Conservation (phyloP, 768 basidiomycete genomes). For the Kwoniella europaea region DNA sequence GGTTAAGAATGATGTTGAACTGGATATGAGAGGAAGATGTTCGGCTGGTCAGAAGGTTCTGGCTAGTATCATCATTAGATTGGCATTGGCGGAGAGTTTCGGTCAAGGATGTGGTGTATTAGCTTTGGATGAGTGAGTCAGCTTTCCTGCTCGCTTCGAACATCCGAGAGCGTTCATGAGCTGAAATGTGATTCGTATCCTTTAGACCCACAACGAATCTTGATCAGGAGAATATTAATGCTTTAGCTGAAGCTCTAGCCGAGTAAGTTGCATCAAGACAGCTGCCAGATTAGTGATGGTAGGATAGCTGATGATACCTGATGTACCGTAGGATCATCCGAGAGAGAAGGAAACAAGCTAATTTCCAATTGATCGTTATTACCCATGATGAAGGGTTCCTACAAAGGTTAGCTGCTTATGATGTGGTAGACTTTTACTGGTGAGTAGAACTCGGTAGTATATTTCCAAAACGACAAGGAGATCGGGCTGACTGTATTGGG, state of each 20-base stretch:
- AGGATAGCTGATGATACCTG: not conserved
- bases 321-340: conserved; percentile 77
- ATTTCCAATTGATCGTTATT: conserved; percentile 84
- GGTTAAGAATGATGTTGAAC: conserved; percentile 98
- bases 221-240: conserved; percentile 94
- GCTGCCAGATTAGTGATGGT: not conserved
- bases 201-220: conserved; percentile 84
- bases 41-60: conserved; percentile 99
- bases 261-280: conserved; percentile 67
- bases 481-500: not conserved
- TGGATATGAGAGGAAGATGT: conserved; percentile 99
- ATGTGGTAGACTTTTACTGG: conserved; percentile 97
- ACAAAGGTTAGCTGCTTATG: conserved; percentile 81
- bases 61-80: conserved; percentile 94
- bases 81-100: conserved; percentile 96
- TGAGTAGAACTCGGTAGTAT: conserved; percentile 56
- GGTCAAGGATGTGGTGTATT: conserved; percentile 97
- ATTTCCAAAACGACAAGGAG: too few relatives aligned
- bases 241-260: conserved; percentile 84
- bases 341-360: conserved; percentile 82
- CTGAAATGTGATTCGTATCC: not conserved
- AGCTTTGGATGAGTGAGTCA: conserved; percentile 78
- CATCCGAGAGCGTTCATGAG: not conserved
- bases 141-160: not conserved
- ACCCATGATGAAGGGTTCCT: conserved; percentile 98